phyloP scores from a whole-genome alignment of 306 rosid species.

The Quercus gilva region DNA sequence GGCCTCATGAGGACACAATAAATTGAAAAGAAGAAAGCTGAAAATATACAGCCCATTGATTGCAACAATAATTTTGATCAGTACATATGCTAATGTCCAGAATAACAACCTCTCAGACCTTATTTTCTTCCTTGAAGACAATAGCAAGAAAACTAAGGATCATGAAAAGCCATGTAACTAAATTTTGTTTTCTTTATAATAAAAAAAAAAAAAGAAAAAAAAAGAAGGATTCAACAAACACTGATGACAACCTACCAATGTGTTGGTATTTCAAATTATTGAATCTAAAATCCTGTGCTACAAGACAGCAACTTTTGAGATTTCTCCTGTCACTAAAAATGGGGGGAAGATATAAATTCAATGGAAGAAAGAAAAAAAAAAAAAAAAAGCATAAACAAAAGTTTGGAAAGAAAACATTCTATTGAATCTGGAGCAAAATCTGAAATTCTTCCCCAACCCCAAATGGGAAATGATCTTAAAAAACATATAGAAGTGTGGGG shows the following conservation, averaged over 20 bases:
- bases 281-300: conserved; percentile 60
- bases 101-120: conserved; percentile 39
- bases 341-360: conserved; percentile 51
- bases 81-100: conserved; percentile 27
- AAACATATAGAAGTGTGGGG: conserved; percentile 17
- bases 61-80: conserved; percentile 17
- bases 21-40: background rate
- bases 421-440: conserved; percentile 61
- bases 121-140: conserved; percentile 43
- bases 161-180: conserved; percentile 41
- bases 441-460: conserved; percentile 45
- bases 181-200: conserved; percentile 39
- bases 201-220: background rate
- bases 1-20: background rate
- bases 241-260: conserved; percentile 46
- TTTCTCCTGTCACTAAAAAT: conserved; percentile 53
- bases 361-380: conserved; percentile 27
- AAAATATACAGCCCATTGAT: conserved; percentile 10
- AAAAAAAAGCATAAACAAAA: conserved; percentile 22
- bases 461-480: conserved; percentile 31
- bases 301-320: conserved; percentile 52
- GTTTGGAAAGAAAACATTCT: conserved; percentile 45
- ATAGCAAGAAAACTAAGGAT: conserved; percentile 33
- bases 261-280: conserved; percentile 68
- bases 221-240: conserved; percentile 46